Conservation (phyloP, 2,329 filamentous ascomycete species). For the Aaosphaeria pasadenensis region DNA sequence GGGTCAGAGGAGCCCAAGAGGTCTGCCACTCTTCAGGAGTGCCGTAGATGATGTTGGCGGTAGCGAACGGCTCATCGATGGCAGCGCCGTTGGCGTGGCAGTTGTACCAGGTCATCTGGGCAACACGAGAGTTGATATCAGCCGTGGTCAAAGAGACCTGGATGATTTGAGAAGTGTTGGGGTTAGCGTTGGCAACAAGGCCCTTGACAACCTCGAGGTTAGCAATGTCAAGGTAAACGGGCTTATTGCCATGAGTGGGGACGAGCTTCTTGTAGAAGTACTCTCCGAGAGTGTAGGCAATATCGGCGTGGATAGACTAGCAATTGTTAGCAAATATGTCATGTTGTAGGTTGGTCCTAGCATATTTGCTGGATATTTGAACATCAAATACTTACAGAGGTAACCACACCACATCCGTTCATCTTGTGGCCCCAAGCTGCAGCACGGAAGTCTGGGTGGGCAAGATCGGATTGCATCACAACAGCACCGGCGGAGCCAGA, state of each 20-base stretch:
- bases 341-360: constrained; percentile 10
- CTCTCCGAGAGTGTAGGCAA: constrained; percentile 26
- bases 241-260: constrained; percentile 4
- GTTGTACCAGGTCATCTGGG: constrained; percentile 5
- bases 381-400: constrained; percentile 6
- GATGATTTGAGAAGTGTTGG: constrained; percentile 2
- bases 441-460: constrained; percentile 7
- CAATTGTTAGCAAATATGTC: constrained; percentile 42
- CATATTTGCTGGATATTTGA: too few relatives aligned
- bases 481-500: constrained; percentile 1
- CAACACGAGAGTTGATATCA: neutral
- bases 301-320: constrained; percentile 28
- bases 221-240: constrained; percentile 36
- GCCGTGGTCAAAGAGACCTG: constrained; percentile 1
- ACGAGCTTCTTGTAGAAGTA: constrained; percentile 18
- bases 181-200: constrained; percentile 5
- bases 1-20: constrained; percentile 25
- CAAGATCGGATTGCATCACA: constrained; percentile 8
- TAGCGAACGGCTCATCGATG: constrained; percentile 14
- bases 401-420: constrained; percentile 8
- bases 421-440: constrained; percentile 39
- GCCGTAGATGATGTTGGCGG: constrained; percentile 14
- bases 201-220: constrained; percentile 37
- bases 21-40: constrained; percentile 11
- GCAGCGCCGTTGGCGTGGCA: constrained; percentile 24